These are phyloP conservation scores for Penicillium sclerotiorum DNA, from an alignment of 2,329 filamentous ascomycete genomes.

Conservation along the genomic window DNA sequence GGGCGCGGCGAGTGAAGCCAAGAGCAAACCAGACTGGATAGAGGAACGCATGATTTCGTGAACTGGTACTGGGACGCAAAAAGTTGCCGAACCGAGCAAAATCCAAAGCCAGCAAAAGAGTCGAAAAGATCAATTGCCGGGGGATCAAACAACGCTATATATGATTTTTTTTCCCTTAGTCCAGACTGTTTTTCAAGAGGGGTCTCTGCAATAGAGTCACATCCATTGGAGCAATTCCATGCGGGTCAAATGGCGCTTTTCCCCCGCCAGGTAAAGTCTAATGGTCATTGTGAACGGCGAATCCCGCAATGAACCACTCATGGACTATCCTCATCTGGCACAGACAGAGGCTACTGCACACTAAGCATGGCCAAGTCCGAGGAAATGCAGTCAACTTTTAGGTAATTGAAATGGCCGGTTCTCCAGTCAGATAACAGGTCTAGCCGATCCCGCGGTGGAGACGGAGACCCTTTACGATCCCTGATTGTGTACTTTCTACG, in stretches of 20 bases:
- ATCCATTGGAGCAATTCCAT: neutral
- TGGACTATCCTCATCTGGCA: conserved; percentile 6
- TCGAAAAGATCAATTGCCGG: too few relatives aligned
- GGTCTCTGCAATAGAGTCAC: neutral
- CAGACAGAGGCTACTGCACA: conserved; percentile 4
- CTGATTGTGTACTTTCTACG: neutral
- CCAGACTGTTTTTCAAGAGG: too few relatives aligned
- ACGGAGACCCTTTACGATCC: neutral
- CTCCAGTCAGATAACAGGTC: conserved; percentile 9
- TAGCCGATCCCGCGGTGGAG: neutral
- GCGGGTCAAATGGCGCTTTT: neutral
- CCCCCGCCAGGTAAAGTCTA: conserved; percentile 6
- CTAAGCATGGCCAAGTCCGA: conserved; percentile 12
- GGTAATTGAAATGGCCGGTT: conserved; percentile 18
- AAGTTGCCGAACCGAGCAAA: too few relatives aligned
- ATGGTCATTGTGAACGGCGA: conserved; percentile 5
- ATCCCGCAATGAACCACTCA: conserved; percentile 3
- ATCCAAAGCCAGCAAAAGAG: too few relatives aligned
- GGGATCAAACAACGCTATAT: neutral
- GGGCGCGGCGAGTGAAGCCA: conserved; percentile 29
- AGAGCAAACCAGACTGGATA: conserved; percentile 26
- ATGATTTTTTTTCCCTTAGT: neutral
- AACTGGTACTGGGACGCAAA: too few relatives aligned
- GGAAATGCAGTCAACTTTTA: conserved; percentile 16
- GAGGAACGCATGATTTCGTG: conserved; percentile 32